Evolutionary conservation across 306 rosid genomes (phyloP), one percentile per base, ranked within the genome.

Genomic region (Corylus heterophylla): DNA sequence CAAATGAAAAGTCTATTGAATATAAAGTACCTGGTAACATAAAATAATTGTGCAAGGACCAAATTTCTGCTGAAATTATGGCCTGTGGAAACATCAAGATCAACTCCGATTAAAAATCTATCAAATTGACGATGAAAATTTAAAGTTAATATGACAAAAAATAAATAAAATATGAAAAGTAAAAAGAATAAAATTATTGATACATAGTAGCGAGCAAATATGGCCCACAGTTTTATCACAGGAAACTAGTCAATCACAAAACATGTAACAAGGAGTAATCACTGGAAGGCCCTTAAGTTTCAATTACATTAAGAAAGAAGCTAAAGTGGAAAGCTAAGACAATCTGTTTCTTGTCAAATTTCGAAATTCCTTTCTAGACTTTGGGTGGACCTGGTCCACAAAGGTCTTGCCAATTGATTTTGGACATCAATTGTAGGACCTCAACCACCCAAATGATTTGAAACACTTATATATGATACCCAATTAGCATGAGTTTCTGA

Each of bases 21-120:
- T 37, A 37, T 37, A 37, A 37, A 37, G 5, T 37, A 3, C 42
- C 42, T 37, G 77, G 77, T 94, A 97, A 42, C 97, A 94, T 45
- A 90, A 87, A 69, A 94, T 86, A 74, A 94, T 86, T 0, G 97
- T 90, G 54, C 80, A 82, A 27, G 91, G 90, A 81, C 94, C 91
- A 92, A 94, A 35, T 8, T 86, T 55, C 55, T 78, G 79, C 80
- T 85, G 79, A 94, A 94, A 75, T 86, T 88, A 44, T 85, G 90
- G 66, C 85, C 61, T 13, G 97, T 90, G 85, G 44, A 85, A 78
- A 82, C 44, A 79, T 44, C 27, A 73, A 37, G 84, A 42, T 42
- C 45, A 42, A 42, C 45, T 5, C 5, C 1, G 45, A 42, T 42
- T 42, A 5, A 42, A 42, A 42, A 42, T 42, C 45, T 70, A 49